phyloP scores from a whole-genome alignment of 2,329 filamentous ascomycete species.

The Colletotrichum lentis region DNA sequence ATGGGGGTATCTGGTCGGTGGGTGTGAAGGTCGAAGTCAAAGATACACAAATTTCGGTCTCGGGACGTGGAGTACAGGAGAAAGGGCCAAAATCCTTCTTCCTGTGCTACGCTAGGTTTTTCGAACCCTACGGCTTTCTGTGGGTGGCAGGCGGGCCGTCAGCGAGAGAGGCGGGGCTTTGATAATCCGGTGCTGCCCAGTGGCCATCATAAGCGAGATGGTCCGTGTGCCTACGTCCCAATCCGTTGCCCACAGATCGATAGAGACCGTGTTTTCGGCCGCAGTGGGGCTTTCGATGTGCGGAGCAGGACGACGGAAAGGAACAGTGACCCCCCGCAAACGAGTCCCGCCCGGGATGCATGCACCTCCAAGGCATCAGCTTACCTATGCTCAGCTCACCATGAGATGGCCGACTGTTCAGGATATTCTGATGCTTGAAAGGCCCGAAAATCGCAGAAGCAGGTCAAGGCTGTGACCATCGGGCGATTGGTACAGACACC shows the following conservation, averaged over 20 bases:
- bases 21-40: conserved; percentile 33
- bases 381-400: too few relatives aligned
- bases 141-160: background rate
- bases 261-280: background rate
- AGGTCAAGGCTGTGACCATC: conserved; percentile 18
- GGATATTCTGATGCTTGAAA: too few relatives aligned
- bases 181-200: conserved; percentile 15
- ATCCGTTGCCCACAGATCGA: too few relatives aligned
- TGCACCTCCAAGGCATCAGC: background rate
- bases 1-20: conserved; percentile 38
- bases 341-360: background rate
- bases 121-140: conserved; percentile 24
- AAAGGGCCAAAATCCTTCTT: conserved; percentile 14
- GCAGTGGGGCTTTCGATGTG: background rate
- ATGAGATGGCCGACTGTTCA: background rate
- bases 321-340: background rate
- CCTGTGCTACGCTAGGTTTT: conserved; percentile 27
- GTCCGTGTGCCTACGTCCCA: background rate
- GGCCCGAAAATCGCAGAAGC: background rate
- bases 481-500: conserved; percentile 22
- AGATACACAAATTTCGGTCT: conserved; percentile 4
- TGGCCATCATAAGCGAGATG: conserved; percentile 21
- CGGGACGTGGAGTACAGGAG: conserved; percentile 26
- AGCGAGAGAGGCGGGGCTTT: conserved; percentile 12
- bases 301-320: background rate